Evolutionary conservation across 768 basidiomycete genomes (phyloP).

Genomic region (Macrolepiota dolichaula): DNA sequence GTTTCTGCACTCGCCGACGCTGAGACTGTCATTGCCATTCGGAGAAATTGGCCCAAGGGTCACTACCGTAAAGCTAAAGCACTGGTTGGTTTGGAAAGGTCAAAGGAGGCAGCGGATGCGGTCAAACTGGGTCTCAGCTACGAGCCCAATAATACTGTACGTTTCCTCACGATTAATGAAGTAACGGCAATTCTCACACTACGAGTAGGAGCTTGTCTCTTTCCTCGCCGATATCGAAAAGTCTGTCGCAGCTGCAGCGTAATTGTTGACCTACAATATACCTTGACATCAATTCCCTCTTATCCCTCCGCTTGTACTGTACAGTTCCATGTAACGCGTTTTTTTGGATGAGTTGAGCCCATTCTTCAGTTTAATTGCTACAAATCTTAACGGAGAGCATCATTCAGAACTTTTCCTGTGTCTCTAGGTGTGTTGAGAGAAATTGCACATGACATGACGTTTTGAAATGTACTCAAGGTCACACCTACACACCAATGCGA

Average conservation of each 20-base stretch:
- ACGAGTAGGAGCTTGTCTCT: constrained; percentile 25
- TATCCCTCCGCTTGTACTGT: not conserved
- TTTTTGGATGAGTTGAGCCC: not conserved
- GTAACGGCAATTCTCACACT: not conserved
- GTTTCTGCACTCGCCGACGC: constrained; percentile 84
- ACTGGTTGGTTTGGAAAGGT: constrained; percentile 63
- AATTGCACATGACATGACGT: no score
- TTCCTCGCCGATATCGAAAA: constrained; percentile 34
- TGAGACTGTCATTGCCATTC: constrained; percentile 82
- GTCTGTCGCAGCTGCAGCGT: not conserved
- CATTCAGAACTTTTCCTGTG: no score
- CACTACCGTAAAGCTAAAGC: constrained; percentile 95
- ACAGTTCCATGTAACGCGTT: not conserved
- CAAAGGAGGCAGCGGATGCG: constrained; percentile 79
- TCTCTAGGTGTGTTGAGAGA: no score
- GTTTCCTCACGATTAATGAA: constrained; percentile 12
- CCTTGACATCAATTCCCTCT: not conserved
- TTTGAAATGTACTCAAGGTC: no score
- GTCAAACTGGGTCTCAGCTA: constrained; percentile 81
- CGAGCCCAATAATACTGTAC: constrained; percentile 54
- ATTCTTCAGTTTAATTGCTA: not conserved
- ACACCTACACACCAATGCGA: no score
- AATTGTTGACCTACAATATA: not conserved
- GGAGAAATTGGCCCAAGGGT: constrained; percentile 91
- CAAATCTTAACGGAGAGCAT: not conserved